These are phyloP conservation scores for Populus deltoides DNA, from an alignment of 345 rosid species.

Conservation along the genomic window DNA sequence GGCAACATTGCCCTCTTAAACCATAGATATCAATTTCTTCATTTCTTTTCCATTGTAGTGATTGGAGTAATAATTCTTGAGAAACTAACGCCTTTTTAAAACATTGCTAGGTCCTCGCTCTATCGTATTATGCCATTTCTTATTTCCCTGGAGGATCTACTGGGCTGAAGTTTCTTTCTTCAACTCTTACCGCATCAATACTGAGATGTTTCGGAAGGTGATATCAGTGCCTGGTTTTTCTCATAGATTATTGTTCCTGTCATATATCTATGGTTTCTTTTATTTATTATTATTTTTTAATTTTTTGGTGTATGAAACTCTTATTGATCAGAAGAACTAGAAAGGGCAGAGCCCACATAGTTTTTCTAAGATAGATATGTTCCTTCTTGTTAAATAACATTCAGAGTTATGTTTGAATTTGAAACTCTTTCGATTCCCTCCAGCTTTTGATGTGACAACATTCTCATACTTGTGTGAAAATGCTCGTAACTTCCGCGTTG, in stretches of 20 bases:
- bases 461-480: too few relatives aligned
- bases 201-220: slow-evolving; percentile 63
- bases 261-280: too few relatives aligned
- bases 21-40: not conserved
- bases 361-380: slow-evolving; percentile 5
- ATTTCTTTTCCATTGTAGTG: not conserved
- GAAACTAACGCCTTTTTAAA: slow-evolving; percentile 11
- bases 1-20: not conserved
- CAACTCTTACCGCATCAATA: slow-evolving; percentile 53
- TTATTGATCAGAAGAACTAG: too few relatives aligned
- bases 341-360: too few relatives aligned
- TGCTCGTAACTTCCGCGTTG: too few relatives aligned
- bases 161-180: slow-evolving; percentile 55
- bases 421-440: too few relatives aligned
- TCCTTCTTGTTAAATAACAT: not conserved
- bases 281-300: too few relatives aligned
- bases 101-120: slow-evolving; percentile 49
- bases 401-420: not conserved
- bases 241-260: not conserved
- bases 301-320: too few relatives aligned
- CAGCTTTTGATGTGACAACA: too few relatives aligned
- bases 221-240: not conserved
- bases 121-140: slow-evolving; percentile 65
- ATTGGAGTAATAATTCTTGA: not conserved
- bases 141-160: slow-evolving; percentile 75